These are phyloP conservation scores for Cryomyces antarcticus DNA, from an alignment of 495 filamentous ascomycete genomes.

Conservation along the genomic window DNA sequence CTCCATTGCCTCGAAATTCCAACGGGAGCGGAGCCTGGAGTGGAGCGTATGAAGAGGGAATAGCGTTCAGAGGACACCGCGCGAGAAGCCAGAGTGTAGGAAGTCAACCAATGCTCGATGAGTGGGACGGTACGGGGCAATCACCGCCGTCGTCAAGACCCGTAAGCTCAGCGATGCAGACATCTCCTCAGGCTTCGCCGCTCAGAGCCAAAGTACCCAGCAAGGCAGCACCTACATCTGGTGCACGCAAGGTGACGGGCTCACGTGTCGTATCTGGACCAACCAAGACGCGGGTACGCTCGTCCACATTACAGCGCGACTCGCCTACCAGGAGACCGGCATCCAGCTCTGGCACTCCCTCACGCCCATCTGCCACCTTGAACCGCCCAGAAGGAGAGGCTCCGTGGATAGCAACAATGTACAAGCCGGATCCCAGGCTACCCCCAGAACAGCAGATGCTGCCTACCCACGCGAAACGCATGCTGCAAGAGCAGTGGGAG, in stretches of 20 bases:
- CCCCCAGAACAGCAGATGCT: constrained; percentile 91
- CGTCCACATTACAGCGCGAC: background rate
- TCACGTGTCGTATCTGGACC: background rate
- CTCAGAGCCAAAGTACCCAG: constrained; percentile 15
- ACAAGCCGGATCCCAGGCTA: constrained; percentile 84
- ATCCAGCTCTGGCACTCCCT: constrained; percentile 9
- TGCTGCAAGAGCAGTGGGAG: constrained; percentile 92
- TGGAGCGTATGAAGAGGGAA: constrained; percentile 38
- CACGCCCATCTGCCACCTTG: constrained; percentile 30
- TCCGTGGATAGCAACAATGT: constrained; percentile 87
- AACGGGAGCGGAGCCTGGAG: constrained; percentile 26
- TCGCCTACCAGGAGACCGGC: background rate
- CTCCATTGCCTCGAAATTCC: constrained; percentile 41
- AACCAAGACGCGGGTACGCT: constrained; percentile 1
- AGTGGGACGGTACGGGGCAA: too few species aligned
- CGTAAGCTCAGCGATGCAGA: constrained; percentile 1
- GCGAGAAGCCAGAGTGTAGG: constrained; percentile 1
- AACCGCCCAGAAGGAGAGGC: constrained; percentile 73
- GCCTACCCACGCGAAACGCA: constrained; percentile 74
- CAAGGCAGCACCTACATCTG: constrained; percentile 14
- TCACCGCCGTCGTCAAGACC: too few species aligned
- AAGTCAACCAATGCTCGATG: too few species aligned
- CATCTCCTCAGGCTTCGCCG: constrained; percentile 25
- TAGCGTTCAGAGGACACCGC: constrained; percentile 37
- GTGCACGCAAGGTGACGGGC: constrained; percentile 8